These are phyloP conservation scores for Endotrypanum monterogeii DNA, from an alignment of 208 protist species.

Conservation along the genomic window DNA sequence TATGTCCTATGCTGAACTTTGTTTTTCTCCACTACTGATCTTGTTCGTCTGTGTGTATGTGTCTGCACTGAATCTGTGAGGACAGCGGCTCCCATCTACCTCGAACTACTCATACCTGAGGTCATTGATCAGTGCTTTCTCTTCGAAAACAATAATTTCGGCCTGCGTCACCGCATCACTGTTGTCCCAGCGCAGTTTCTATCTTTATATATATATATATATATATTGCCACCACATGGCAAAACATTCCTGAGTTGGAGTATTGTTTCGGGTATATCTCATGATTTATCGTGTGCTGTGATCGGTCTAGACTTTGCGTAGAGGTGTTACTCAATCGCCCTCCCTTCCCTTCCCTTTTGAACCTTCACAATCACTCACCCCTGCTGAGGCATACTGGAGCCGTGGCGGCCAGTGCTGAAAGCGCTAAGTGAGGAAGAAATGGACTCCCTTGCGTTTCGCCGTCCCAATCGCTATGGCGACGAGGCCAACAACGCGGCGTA, in stretches of 20 bases:
- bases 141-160: not conserved
- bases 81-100: not conserved
- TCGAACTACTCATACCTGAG: not conserved
- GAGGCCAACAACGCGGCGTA: conserved; percentile 23
- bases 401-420: not conserved
- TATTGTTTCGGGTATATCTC: not conserved
- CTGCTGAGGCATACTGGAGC: not conserved
- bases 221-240: not conserved
- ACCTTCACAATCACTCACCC: not conserved
- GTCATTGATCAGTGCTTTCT: not conserved
- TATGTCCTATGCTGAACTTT: not conserved
- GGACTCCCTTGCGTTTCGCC: conserved; percentile 3
- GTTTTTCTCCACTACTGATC: not conserved
- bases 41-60: not conserved
- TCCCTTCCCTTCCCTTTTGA: not conserved
- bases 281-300: not conserved
- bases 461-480: conserved; percentile 14
- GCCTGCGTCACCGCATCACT: not conserved
- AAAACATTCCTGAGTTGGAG: not conserved
- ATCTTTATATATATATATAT: too few species aligned
- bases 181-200: not conserved
- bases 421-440: not conserved
- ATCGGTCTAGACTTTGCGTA: not conserved
- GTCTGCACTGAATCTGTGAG: not conserved
- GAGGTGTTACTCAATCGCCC: not conserved